Conservation (phyloP, 2,329 filamentous ascomycete genomes). For the Diaporthe destruens region DNA sequence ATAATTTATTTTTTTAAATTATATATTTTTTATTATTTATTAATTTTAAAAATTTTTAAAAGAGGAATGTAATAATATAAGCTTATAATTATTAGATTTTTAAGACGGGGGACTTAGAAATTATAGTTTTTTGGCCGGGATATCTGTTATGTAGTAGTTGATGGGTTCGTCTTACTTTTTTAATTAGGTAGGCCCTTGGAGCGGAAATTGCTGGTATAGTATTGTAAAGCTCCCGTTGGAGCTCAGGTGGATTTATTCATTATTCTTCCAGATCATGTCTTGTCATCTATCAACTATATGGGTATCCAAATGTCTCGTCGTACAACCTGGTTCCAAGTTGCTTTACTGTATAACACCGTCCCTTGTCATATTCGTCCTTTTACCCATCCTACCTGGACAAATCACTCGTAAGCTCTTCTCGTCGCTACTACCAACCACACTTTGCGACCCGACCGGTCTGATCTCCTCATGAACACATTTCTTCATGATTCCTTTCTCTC, state of each 20-base stretch:
- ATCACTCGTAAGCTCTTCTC: conserved; percentile 26
- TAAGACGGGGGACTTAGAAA: too few species aligned
- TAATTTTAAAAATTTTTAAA: too few species aligned
- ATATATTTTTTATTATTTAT: too few species aligned
- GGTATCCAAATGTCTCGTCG: conserved; percentile 13
- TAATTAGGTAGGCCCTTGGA: too few species aligned
- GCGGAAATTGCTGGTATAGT: too few species aligned
- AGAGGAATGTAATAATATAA: too few species aligned
- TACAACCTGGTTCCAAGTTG: conserved; percentile 10
- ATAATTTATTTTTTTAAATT: too few species aligned
- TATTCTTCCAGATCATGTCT: conserved; percentile 30
- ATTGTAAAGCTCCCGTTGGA: conserved; percentile 17
- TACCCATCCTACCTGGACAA: conserved; percentile 11
- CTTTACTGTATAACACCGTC: conserved; percentile 21
- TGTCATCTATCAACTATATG: conserved; percentile 26
- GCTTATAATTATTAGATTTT: too few species aligned
- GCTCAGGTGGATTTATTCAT: conserved; percentile 26
- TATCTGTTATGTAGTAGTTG: too few species aligned
- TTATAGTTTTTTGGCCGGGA: too few species aligned
- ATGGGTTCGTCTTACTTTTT: too few species aligned
- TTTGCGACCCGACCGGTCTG: not conserved
- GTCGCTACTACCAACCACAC: conserved; percentile 19
- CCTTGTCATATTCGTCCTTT: conserved; percentile 9
- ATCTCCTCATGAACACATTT: not conserved
- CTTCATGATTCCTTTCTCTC: conserved; percentile 26